phyloP scores from a whole-genome alignment of 805 yeast genomes.

The Suhomyces canberraensis region DNA sequence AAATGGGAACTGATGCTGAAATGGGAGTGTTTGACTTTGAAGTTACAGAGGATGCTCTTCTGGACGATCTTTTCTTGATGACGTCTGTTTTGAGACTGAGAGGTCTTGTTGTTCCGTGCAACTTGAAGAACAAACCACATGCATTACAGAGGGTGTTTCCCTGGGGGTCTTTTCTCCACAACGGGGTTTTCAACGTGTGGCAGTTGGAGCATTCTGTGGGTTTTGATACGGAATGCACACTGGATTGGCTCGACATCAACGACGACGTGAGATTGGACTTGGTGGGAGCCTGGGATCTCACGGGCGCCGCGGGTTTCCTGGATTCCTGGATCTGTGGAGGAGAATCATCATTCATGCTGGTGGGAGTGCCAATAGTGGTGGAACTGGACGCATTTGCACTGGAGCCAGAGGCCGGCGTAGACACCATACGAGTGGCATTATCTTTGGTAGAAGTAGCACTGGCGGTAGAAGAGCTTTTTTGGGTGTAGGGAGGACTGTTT shows the following conservation, averaged over 20 bases:
- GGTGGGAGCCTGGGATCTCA: constrained; percentile 1
- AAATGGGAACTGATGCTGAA: constrained; percentile 1
- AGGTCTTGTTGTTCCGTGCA: constrained; percentile 63
- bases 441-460: constrained; percentile 3
- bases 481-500: constrained; percentile 13
- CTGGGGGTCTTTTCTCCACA: constrained; percentile 58
- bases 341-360: constrained; percentile 26
- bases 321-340: constrained; percentile 10
- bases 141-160: constrained; percentile 65
- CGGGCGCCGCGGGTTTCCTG: constrained; percentile 3
- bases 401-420: constrained; percentile 1
- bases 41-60: constrained; percentile 19
- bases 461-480: constrained; percentile 3
- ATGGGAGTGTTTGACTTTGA: neutral
- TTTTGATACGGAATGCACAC: constrained; percentile 3
- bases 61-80: constrained; percentile 54
- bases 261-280: constrained; percentile 20
- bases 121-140: constrained; percentile 57
- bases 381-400: neutral
- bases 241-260: constrained; percentile 9
- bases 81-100: constrained; percentile 55
- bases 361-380: constrained; percentile 21
- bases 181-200: constrained; percentile 56
- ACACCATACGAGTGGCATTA: neutral
- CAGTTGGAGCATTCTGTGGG: constrained; percentile 53